phyloP scores from a whole-genome alignment of 108 stramenopile species.

The Aureococcus anophagefferens region DNA sequence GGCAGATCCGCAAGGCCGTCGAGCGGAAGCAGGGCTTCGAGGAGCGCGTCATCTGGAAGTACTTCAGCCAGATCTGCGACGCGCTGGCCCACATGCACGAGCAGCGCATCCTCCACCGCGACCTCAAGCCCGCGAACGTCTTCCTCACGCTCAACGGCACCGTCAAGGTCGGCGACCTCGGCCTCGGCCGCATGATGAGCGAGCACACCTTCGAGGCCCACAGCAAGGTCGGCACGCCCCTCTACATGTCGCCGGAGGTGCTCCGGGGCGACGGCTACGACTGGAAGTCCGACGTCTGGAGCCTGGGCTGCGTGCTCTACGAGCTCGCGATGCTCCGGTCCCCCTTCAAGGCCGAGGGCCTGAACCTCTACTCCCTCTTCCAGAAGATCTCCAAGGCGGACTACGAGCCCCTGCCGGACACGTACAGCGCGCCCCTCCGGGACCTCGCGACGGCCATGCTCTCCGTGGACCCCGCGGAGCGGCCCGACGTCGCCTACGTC shows the following conservation, averaged over 20 bases:
- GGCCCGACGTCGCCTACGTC: slow-evolving; percentile 1
- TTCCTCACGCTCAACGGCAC: slow-evolving; percentile 36
- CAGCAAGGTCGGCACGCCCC: slow-evolving; percentile 31
- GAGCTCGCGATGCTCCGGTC: slow-evolving; percentile 50
- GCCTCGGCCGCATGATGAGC: slow-evolving; percentile 20
- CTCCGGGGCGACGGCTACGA: slow-evolving; percentile 49
- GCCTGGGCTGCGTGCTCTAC: slow-evolving; percentile 52
- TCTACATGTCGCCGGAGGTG: slow-evolving; percentile 46
- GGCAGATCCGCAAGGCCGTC: slow-evolving; percentile 40
- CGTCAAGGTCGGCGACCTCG: slow-evolving; percentile 45
- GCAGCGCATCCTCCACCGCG: slow-evolving; percentile 35
- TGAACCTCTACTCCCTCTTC: slow-evolving; percentile 36
- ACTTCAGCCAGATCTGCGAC: slow-evolving; percentile 22
- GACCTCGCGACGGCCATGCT: slow-evolving; percentile 27
- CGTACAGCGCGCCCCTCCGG: slow-evolving; percentile 25
- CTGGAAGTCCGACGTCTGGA: slow-evolving; percentile 52
- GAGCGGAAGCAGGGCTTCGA: slow-evolving; percentile 22
- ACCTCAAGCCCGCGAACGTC: slow-evolving; percentile 46
- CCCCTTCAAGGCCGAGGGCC: slow-evolving; percentile 44
- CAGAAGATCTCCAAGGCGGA: slow-evolving; percentile 41
- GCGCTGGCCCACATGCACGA: slow-evolving; percentile 39
- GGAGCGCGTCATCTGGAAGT: slow-evolving; percentile 40
- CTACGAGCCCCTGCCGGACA: slow-evolving; percentile 29
- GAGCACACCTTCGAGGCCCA: slow-evolving; percentile 29
- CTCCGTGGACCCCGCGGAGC: slow-evolving; percentile 20